Percentiles rank a stretch among this genome's conserved stretches.
Conservation (phyloP, 495 filamentous ascomycete species). For the Xylaria nigripes region DNA sequence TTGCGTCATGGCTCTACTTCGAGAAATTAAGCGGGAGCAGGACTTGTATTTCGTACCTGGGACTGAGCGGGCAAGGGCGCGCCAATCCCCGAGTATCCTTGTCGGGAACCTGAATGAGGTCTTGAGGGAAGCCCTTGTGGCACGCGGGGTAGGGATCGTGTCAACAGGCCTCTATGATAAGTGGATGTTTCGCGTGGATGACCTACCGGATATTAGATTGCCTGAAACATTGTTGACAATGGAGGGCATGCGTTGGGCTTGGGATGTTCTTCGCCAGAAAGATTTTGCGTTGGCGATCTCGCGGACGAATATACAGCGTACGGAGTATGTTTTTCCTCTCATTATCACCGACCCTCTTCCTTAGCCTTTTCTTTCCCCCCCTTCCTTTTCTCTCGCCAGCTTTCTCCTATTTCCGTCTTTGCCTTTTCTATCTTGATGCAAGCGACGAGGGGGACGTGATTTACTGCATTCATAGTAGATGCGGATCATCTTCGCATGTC, state of each 20-base stretch:
- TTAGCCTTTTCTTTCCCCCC: background rate
- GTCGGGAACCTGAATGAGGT: slow-evolving; percentile 30
- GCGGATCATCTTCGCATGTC: too few species aligned
- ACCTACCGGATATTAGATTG: slow-evolving; percentile 14
- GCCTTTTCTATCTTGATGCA: too few species aligned
- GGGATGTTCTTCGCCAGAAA: slow-evolving; percentile 23
- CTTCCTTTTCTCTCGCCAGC: background rate
- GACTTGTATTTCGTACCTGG: slow-evolving; percentile 13
- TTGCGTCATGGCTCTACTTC: slow-evolving; percentile 9
- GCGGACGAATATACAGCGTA: slow-evolving; percentile 27
- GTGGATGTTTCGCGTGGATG: slow-evolving; percentile 34
- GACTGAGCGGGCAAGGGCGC: background rate
- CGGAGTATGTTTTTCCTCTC: slow-evolving; percentile 25
- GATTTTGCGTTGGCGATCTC: slow-evolving; percentile 30
- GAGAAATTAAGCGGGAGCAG: slow-evolving; percentile 13
- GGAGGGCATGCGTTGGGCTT: slow-evolving; percentile 30
- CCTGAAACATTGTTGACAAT: slow-evolving; percentile 1
- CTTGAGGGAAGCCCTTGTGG: slow-evolving; percentile 16
- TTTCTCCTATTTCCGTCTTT: background rate
- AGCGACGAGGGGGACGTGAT: too few species aligned
- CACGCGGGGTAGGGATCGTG: slow-evolving; percentile 15
- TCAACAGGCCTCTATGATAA: slow-evolving; percentile 29
- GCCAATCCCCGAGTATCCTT: slow-evolving; percentile 11
- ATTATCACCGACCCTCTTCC: background rate
- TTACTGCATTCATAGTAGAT: background rate